Percentiles rank a stretch among this genome's conserved stretches.
These are phyloP conservation scores for Colletotrichum liriopes DNA, from an alignment of 2,329 filamentous ascomycete species.

Conservation along the genomic window DNA sequence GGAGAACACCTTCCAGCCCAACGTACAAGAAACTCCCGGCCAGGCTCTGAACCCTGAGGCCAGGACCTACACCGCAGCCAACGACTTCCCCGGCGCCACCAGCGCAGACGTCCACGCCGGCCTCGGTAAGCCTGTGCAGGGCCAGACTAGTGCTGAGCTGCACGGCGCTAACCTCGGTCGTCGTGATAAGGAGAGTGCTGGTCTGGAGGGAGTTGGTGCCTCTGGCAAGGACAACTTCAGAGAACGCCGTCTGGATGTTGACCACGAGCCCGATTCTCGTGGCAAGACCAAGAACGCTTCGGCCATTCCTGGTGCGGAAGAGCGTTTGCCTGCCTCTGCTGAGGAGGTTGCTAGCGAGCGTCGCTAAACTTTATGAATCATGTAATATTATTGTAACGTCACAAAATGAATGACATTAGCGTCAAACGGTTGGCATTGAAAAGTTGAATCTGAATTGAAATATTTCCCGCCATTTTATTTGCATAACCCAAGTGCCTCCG, in stretches of 20 bases:
- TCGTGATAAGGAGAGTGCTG: slow-evolving; percentile 55
- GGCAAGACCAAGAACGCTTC: slow-evolving; percentile 45
- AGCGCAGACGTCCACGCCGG: slow-evolving; percentile 61
- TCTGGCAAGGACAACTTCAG: slow-evolving; percentile 50
- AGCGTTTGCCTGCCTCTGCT: slow-evolving; percentile 46
- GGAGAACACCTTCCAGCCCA: slow-evolving; percentile 58
- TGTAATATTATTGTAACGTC: slow-evolving; percentile 27
- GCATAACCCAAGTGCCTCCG: background rate
- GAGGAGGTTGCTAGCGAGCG: slow-evolving; percentile 48
- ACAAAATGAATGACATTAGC: background rate
- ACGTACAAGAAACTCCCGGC: slow-evolving; percentile 53
- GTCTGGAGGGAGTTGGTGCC: slow-evolving; percentile 58
- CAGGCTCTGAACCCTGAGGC: slow-evolving; percentile 52
- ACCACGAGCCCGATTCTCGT: slow-evolving; percentile 44
- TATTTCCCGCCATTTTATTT: background rate
- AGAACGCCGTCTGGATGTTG: slow-evolving; percentile 51
- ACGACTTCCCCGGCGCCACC: slow-evolving; percentile 61
- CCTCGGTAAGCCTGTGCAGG: slow-evolving; percentile 60
- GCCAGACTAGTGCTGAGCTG: slow-evolving; percentile 59
- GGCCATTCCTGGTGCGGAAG: slow-evolving; percentile 48
- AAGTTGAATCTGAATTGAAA: background rate
- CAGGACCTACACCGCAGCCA: slow-evolving; percentile 49
- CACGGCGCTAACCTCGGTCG: slow-evolving; percentile 51
- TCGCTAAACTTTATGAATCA: background rate
- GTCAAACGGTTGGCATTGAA: background rate